Evolutionary conservation across 176 grass and related monocot genomes (phyloP).

Genomic region (Cenchrus americanus): DNA sequence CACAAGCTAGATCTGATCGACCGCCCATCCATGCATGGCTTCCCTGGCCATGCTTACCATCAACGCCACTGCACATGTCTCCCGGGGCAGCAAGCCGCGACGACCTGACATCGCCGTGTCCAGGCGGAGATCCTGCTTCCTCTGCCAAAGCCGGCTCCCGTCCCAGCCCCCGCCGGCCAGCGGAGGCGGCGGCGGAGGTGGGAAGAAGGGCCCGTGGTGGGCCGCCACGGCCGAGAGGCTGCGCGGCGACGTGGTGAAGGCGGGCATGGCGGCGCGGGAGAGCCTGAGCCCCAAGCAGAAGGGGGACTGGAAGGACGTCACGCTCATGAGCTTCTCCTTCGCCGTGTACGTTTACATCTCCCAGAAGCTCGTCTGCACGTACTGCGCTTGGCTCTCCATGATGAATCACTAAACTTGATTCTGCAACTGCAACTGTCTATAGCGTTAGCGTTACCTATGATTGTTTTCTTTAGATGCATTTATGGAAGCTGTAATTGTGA

Average conservation of each 20-base stretch:
- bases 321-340: slow-evolving; percentile 86
- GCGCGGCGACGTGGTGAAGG: slow-evolving; percentile 43
- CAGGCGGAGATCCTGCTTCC: slow-evolving; percentile 40
- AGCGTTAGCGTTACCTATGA: background rate
- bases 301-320: slow-evolving; percentile 79
- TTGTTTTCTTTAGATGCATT: background rate
- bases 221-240: slow-evolving; percentile 35
- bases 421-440: slow-evolving; percentile 15
- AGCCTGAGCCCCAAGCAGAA: slow-evolving; percentile 67
- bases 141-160: slow-evolving; percentile 53
- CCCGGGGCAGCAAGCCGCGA: slow-evolving; percentile 2
- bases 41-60: slow-evolving; percentile 24
- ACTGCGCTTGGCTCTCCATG: slow-evolving; percentile 76
- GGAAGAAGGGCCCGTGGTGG: slow-evolving; percentile 49
- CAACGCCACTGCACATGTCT: slow-evolving; percentile 18
- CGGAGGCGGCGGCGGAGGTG: background rate
- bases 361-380: slow-evolving; percentile 76
- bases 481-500: background rate
- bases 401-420: slow-evolving; percentile 47
- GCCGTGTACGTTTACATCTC: slow-evolving; percentile 89
- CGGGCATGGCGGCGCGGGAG: slow-evolving; percentile 51
- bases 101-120: background rate
- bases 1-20: slow-evolving; percentile 36
- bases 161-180: slow-evolving; percentile 8
- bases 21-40: slow-evolving; percentile 48